Evolutionary conservation across 768 basidiomycete species (phyloP), one percentile per base, ranked within the genome.

Genomic region (Russula compacta): DNA sequence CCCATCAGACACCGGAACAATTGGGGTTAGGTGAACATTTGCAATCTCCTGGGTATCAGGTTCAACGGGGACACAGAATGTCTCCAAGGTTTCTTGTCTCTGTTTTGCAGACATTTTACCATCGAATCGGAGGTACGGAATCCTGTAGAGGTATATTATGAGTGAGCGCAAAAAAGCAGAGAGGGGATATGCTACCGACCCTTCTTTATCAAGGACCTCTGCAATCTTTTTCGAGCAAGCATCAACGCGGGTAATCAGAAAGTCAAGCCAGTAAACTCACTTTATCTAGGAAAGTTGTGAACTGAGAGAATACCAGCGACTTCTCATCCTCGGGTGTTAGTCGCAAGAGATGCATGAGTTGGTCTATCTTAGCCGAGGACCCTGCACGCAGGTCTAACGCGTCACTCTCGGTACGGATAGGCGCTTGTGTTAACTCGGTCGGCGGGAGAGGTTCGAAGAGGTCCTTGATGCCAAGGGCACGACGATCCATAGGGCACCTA

Each of bases 401-500:
- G 9, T 78, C 75, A 50, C 76, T 73, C 6, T 73, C 72, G 2
- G 56, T 65, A 59, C 69, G 73, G 33, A 78, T 69, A 7, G 79
- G 79, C 10, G 73, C 75, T 68, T 89, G 89, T 0, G 87, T 90
- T 17, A 84, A 70, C n/a, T 88, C 85, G 8, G 82, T 83, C 9
- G 83, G 83, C 10, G 84, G 81, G 35, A 78, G 78, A 14, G 85
- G 83, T 52, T 84, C 83, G 52, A 85, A 74, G 40, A 92, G 71
- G 68, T 85, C 83, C 8, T 72, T 73, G 67, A 79, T 69, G 12
- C 75, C 70, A 51, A 92, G 73, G 11, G 73, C 67, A 5, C 86
- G 83, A 36, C 91, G 90, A 72, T 92, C 91, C 88, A 92, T 87
- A 5, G 90, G 90, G 70, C 91, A 92, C 68, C 82, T 85, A n/a